Conservation (phyloP, 2,329 filamentous ascomycete genomes). For the Dryadomyces quercivorus region DNA sequence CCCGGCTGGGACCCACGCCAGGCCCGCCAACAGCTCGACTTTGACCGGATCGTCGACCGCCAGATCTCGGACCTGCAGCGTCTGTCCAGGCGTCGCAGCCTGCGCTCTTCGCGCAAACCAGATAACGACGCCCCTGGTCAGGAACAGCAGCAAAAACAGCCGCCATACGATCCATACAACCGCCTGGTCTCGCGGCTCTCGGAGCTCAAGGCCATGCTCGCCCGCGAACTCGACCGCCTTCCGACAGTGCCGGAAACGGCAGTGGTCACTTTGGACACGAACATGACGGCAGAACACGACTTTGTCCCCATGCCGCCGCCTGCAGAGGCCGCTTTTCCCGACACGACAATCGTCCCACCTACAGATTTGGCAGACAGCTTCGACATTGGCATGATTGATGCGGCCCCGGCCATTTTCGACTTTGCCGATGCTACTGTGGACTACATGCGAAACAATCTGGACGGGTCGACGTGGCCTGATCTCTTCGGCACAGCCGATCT, state of each 20-base stretch:
- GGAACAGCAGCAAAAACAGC: no score
- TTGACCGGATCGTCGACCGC: constrained; percentile 18
- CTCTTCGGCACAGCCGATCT: constrained; percentile 4
- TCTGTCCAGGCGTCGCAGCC: constrained; percentile 14
- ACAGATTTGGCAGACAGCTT: background rate
- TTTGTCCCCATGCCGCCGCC: no score
- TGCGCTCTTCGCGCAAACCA: background rate
- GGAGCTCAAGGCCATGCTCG: constrained; percentile 10
- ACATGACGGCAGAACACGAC: background rate
- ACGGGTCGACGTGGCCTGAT: constrained; percentile 9
- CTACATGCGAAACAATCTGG: constrained; percentile 15
- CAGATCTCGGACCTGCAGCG: constrained; percentile 19
- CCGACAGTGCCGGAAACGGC: background rate
- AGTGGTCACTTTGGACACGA: background rate
- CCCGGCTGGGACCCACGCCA: constrained; percentile 32
- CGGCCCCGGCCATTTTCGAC: constrained; percentile 1
- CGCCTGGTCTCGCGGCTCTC: constrained; percentile 12
- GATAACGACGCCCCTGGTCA: no score
- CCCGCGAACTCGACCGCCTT: constrained; percentile 8
- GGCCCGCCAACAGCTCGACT: constrained; percentile 23
- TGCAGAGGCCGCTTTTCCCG: background rate
- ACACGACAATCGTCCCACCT: background rate
- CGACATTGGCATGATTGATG: background rate
- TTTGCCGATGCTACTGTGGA: constrained; percentile 15
- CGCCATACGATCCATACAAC: constrained; percentile 8